Evolutionary conservation across 192 early-diverging fungal genomes (phyloP).

Genomic region (Mortierella hygrophila): DNA sequence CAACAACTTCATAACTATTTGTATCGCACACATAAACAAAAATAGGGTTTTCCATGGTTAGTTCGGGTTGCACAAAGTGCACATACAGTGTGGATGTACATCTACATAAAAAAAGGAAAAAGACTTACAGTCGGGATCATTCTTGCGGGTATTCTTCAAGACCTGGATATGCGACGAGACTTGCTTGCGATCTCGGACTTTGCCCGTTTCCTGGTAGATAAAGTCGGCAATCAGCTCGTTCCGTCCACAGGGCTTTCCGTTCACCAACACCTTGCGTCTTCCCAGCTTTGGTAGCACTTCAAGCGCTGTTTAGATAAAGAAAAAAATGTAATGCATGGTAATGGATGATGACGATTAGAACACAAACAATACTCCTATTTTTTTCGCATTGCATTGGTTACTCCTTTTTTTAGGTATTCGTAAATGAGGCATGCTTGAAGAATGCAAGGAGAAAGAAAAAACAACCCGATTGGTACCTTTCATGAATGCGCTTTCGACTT

Average conservation of each 20-base stretch:
- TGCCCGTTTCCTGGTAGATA: constrained; percentile 75
- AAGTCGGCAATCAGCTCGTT: constrained; percentile 84
- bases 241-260: constrained; percentile 70
- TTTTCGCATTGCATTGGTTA: background rate
- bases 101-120: background rate
- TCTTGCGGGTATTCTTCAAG: constrained; percentile 78
- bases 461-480: constrained; percentile 59
- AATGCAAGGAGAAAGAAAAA: background rate
- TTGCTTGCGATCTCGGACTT: constrained; percentile 80
- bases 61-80: background rate
- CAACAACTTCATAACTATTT: constrained; percentile 62
- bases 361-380: background rate
- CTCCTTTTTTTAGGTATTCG: background rate
- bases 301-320: constrained; percentile 48
- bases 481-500: constrained; percentile 70
- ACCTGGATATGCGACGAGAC: constrained; percentile 87
- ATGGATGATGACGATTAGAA: background rate
- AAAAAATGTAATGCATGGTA: background rate
- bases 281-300: constrained; percentile 67
- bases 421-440: background rate
- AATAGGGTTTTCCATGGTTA: background rate
- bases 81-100: background rate
- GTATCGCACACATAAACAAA: background rate
- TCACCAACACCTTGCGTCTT: constrained; percentile 63
- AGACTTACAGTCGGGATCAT: constrained; percentile 62